Percentiles rank a stretch among this genome's conserved stretches.
Conservation (phyloP, 495 filamentous ascomycete genomes). For the Penicillium ochrochloron region DNA sequence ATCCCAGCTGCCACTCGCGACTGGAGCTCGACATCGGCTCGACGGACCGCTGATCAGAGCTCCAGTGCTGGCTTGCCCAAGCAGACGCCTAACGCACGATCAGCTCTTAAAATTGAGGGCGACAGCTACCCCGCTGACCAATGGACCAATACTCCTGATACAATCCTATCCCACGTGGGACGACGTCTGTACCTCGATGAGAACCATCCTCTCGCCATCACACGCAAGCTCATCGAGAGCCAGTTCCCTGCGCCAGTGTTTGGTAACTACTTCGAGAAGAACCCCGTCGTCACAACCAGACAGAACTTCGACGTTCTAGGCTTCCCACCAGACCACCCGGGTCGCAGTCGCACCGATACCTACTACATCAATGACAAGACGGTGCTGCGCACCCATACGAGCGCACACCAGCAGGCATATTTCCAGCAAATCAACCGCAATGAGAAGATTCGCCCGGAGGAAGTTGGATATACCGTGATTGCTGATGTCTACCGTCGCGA, state of each 20-base stretch:
- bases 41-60: constrained; percentile 28
- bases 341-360: constrained; percentile 84
- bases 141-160: constrained; percentile 84
- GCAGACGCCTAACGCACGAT: constrained; percentile 21
- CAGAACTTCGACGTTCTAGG: constrained; percentile 96
- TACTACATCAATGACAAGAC: constrained; percentile 91
- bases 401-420: constrained; percentile 86
- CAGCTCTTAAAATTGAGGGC: constrained; percentile 59
- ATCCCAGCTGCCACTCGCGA: constrained; percentile 28
- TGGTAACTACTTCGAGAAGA: constrained; percentile 74
- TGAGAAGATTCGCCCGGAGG: constrained; percentile 56
- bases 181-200: constrained; percentile 82
- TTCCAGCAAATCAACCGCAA: constrained; percentile 64
- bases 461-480: constrained; percentile 82
- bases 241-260: constrained; percentile 76
- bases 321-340: constrained; percentile 88
- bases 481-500: constrained; percentile 98
- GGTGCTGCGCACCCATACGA: constrained; percentile 89
- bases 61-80: constrained; percentile 9
- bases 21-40: constrained; percentile 45
- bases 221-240: constrained; percentile 88
- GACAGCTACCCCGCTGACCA: constrained; percentile 68
- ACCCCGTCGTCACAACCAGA: constrained; percentile 80
- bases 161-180: constrained; percentile 72
- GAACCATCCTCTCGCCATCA: constrained; percentile 89